phyloP scores from a whole-genome alignment of 805 yeast genomes.

The Metschnikowia lachancei region DNA sequence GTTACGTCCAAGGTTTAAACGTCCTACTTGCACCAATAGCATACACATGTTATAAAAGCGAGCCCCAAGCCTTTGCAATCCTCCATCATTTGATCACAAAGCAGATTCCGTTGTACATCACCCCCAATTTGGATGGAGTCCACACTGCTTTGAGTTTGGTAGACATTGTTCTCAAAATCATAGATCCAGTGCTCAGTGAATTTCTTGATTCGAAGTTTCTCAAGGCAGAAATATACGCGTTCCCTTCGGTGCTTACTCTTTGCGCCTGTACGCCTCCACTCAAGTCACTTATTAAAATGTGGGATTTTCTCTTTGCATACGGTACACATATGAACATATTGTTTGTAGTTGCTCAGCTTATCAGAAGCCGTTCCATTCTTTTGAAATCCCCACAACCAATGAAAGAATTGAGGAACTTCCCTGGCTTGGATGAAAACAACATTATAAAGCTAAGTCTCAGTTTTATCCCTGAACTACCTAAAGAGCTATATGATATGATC shows the following conservation, averaged over 20 bases:
- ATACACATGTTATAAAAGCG: slow-evolving; percentile 65
- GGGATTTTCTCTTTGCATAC: slow-evolving; percentile 91
- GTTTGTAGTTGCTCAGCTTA: slow-evolving; percentile 79
- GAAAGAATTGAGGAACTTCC: slow-evolving; percentile 69
- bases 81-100: slow-evolving; percentile 59
- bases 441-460: slow-evolving; percentile 77
- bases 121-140: slow-evolving; percentile 76
- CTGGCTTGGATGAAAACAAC: slow-evolving; percentile 66
- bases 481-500: slow-evolving; percentile 57
- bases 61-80: slow-evolving; percentile 79
- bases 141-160: slow-evolving; percentile 72
- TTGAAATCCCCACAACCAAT: slow-evolving; percentile 66
- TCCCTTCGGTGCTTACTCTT: slow-evolving; percentile 77
- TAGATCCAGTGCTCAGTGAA: slow-evolving; percentile 68
- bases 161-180: slow-evolving; percentile 66
- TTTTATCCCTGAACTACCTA: slow-evolving; percentile 73
- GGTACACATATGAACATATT: slow-evolving; percentile 86
- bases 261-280: slow-evolving; percentile 89
- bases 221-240: slow-evolving; percentile 83
- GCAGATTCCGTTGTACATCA: slow-evolving; percentile 74
- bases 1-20: slow-evolving; percentile 91
- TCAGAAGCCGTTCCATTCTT: slow-evolving; percentile 63
- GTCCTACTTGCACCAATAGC: slow-evolving; percentile 81
- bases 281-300: slow-evolving; percentile 65
- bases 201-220: slow-evolving; percentile 61